Base-by-base conservation (phyloP, 306 rosid species). In the Oemleria cerasiformis region DNA sequence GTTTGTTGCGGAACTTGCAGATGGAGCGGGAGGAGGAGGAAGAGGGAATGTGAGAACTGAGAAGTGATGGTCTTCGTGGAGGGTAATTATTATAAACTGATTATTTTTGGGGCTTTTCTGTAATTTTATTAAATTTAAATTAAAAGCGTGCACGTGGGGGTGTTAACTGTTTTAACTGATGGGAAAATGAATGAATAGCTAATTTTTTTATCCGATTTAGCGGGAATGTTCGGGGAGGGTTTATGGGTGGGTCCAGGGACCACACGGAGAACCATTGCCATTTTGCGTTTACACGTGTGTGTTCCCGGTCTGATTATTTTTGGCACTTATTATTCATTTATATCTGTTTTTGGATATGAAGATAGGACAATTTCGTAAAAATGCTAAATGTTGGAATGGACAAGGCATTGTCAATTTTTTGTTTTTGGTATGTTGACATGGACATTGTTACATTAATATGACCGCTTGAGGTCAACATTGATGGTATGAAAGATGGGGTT, bases 101-200 rank as follows among this genome's bases (percentile, higher is more conserved):
- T 6, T 23, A 30, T 21, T 19, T 56, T 21, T 21, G n/a, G 3
- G 19, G 58, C n/a, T 57, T 30, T 30, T 30, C 36, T 30, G 36
- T 57, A 25, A 57, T 57, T 53, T 9, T 5, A 20, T 20, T 55
- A 13, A 14, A 15, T 30, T 14, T 11, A 2, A 54, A 57, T 25
- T 59, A 59, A 59, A 13, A 59, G 42, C 7, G 41, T 20, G 19
- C 64, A 59, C 64, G 64, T 59, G 64, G 64, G 41, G 43, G 12
- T 11, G 64, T 59, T 59, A 59, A 59, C 19, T 34, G 42, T 59
- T 47, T 47, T 56, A 34, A 59, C 43, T 3, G 20, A 14, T 7
- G 64, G 64, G 57, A 8, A 59, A 59, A 59, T 15, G 64, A 59
- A 59, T 34, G 42, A 59, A 30, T 34, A 14, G 20, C 19, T 15